Conservation (phyloP, 1,139 yeast species). For the Nakaseomyces glabratus region DNA sequence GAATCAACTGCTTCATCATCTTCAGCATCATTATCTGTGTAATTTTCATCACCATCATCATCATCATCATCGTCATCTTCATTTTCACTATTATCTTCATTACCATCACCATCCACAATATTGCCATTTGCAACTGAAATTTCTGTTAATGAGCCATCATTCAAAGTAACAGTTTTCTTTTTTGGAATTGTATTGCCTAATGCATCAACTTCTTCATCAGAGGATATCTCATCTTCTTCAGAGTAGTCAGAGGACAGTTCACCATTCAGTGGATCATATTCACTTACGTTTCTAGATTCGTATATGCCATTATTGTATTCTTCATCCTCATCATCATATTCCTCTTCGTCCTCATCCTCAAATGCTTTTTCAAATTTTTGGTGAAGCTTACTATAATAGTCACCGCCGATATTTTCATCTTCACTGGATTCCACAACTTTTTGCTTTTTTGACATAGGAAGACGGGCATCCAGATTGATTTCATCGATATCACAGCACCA, state of each 20-base stretch:
- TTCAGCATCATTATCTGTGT: constrained; percentile 14
- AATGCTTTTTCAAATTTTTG: constrained; percentile 28
- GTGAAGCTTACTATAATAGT: constrained; percentile 26
- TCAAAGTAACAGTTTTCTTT: constrained; percentile 9
- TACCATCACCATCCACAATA: constrained; percentile 10
- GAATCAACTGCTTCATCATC: constrained; percentile 9
- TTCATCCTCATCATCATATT: constrained; percentile 10
- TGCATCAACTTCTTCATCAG: constrained; percentile 24
- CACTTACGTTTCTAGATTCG: constrained; percentile 14
- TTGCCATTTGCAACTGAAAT: constrained; percentile 9
- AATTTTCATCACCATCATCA: constrained; percentile 10
- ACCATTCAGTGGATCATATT: constrained; percentile 28
- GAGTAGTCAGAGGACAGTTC: constrained; percentile 14
- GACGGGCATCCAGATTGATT: constrained; percentile 71
- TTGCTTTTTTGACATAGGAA: constrained; percentile 59
- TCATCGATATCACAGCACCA: constrained; percentile 64
- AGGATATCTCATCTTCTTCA: constrained; percentile 27
- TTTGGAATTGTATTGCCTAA: constrained; percentile 25
- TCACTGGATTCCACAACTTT: constrained; percentile 26
- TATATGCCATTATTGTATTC: constrained; percentile 9
- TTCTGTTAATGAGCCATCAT: constrained; percentile 2
- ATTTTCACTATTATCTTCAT: constrained; percentile 11
- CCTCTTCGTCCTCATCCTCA: constrained; percentile 29
- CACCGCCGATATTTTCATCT: constrained; percentile 28
- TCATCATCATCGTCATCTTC: constrained; percentile 10